phyloP scores from a whole-genome alignment of 805 yeast genomes.

The Cyberlindnera xylosilytica region DNA sequence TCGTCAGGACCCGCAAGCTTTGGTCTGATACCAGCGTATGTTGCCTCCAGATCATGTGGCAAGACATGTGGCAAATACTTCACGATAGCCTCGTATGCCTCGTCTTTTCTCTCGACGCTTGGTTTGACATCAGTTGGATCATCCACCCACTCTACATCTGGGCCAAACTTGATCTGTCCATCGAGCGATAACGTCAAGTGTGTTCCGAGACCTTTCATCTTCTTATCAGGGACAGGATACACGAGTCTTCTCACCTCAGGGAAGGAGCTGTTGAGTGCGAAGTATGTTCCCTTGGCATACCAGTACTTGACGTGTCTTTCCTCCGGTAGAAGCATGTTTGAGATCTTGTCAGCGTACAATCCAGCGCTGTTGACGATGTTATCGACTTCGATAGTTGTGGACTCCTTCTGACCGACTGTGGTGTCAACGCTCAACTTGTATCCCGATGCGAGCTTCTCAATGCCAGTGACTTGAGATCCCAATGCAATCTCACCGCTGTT shows the following conservation, averaged over 20 bases:
- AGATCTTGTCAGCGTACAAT: conserved; percentile 63
- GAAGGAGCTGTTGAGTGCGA: conserved; percentile 45
- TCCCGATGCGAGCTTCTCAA: conserved; percentile 26
- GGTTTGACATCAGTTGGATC: conserved; percentile 46
- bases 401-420: conserved; percentile 34
- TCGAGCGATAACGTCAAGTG: conserved; percentile 83
- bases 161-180: conserved; percentile 81
- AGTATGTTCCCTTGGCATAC: conserved; percentile 87
- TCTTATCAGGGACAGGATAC: conserved; percentile 78
- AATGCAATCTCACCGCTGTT: conserved; percentile 63
- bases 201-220: conserved; percentile 77
- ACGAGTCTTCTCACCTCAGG: conserved; percentile 56
- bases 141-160: conserved; percentile 81
- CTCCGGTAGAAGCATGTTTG: conserved; percentile 65
- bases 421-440: conserved; percentile 31
- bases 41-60: conserved; percentile 50
- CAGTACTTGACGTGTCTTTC: conserved; percentile 54
- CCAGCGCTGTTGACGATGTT: conserved; percentile 80
- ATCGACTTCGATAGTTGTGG: conserved; percentile 48
- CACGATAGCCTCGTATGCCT: conserved; percentile 56
- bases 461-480: conserved; percentile 52
- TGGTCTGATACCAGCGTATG: conserved; percentile 84
- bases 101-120: conserved; percentile 43
- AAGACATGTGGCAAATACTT: conserved; percentile 63
- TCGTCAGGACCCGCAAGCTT: conserved; percentile 51